Conservation (phyloP, 2,329 filamentous ascomycete genomes). For the Claviceps sp. region DNA sequence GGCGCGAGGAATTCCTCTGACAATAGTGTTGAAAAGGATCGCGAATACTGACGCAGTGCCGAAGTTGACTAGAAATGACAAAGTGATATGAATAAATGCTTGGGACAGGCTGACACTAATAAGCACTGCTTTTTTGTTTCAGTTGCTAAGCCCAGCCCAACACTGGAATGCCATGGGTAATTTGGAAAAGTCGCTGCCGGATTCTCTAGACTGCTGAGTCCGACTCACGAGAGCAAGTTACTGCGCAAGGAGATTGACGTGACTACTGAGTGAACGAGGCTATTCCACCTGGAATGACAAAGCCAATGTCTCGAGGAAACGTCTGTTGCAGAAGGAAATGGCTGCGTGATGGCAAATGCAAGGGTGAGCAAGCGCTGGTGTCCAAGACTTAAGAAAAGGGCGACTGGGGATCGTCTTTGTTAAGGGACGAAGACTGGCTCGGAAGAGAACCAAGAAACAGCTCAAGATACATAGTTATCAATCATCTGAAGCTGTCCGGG, state of each 20-base stretch:
- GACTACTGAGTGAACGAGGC: neutral
- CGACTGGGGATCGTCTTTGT: too few relatives aligned
- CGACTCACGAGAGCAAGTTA: neutral
- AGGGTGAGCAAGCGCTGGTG: neutral
- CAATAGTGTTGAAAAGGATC: neutral
- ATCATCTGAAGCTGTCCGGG: neutral
- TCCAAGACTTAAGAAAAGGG: neutral
- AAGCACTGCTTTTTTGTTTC: neutral
- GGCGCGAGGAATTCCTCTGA: neutral
- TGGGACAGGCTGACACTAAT: neutral
- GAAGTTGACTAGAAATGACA: neutral
- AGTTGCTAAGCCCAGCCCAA: neutral
- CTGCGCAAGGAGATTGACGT: neutral
- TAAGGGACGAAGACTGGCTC: neutral
- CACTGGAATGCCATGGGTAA: constrained; percentile 2
- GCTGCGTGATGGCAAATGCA: neutral
- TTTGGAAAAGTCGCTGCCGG: neutral
- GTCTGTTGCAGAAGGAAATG: neutral
- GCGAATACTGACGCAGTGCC: neutral
- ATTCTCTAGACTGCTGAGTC: neutral
- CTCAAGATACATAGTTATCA: neutral
- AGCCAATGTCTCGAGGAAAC: constrained; percentile 1
- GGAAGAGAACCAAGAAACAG: neutral
- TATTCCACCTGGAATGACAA: neutral
- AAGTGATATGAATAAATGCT: neutral